phyloP scores from a whole-genome alignment of 2,329 filamentous ascomycete genomes.

The Septoria petroselini region DNA sequence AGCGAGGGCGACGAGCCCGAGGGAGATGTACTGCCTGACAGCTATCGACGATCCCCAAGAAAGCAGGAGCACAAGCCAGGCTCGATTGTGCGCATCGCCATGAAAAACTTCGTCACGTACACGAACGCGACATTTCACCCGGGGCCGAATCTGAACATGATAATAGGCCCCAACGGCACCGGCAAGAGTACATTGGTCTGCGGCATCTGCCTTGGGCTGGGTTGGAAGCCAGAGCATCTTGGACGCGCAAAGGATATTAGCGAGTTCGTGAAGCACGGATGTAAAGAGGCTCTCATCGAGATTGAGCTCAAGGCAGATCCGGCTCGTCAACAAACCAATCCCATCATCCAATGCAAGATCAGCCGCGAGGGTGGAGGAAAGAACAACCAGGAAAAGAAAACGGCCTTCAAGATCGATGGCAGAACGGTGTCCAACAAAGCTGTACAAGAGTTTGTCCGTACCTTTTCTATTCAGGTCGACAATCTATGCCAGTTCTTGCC shows the following conservation, averaged over 20 bases:
- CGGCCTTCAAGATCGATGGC: constrained; percentile 74
- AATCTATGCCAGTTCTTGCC: constrained; percentile 97
- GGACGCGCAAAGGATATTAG: constrained; percentile 80
- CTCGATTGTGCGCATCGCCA: constrained; percentile 80
- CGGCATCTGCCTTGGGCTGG: constrained; percentile 89
- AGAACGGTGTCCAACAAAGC: constrained; percentile 58
- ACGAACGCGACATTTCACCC: constrained; percentile 85
- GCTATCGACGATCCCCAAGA: constrained; percentile 36
- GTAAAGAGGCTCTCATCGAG: constrained; percentile 74
- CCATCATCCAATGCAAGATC: constrained; percentile 72
- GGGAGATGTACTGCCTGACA: constrained; percentile 35
- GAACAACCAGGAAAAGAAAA: constrained; percentile 56
- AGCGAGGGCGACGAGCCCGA: constrained; percentile 1
- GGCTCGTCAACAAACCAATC: constrained; percentile 59
- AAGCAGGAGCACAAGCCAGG: constrained; percentile 59
- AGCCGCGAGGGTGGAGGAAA: constrained; percentile 61
- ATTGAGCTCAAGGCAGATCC: constrained; percentile 75
- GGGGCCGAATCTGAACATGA: constrained; percentile 93
- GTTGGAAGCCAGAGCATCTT: constrained; percentile 76
- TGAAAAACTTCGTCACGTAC: constrained; percentile 93
- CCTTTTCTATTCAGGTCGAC: constrained; percentile 88
- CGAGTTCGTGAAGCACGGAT: constrained; percentile 92
- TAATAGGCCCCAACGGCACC: constrained; percentile 97
- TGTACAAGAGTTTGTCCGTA: constrained; percentile 64
- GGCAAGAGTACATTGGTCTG: constrained; percentile 97